Evolutionary conservation across 257 asterid genomes (phyloP), one percentile per base, ranked within the genome.

Genomic region (Cinchona pubescens): DNA sequence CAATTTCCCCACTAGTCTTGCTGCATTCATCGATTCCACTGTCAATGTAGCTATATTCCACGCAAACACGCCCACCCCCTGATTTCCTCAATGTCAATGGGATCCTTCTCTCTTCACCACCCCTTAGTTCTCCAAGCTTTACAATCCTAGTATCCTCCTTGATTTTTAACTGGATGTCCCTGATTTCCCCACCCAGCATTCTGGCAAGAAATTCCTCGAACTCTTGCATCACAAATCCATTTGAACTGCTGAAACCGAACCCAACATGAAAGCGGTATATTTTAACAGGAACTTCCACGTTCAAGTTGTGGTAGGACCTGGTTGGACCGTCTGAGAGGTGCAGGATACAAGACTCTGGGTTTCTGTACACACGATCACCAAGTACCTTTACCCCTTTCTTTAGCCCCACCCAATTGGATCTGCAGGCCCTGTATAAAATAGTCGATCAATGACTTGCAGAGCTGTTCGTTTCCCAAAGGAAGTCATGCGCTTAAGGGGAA

Each of bases 401-500:
- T 15, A 94, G 88, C 40, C 96, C 97, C 83, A 89, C n/a, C n/a
- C 97, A 61, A 80, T 81, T 4, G 96, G 92, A 79, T 94, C 97
- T 0, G 96, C 92, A 34, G 90, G 89, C n/a, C 96, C 97, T 79
- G 77, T 88, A 55, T 89, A 83, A 86, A 91, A 91, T 7, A 93
- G 59, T 2, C 96, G 90, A 37, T 93, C 96, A 29, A 93, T 86
- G 76, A 93, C 89, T 74, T 90, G 96, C 15, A 93, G 79, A 0
- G 97, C 96, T 1, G 88, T 75, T 67, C 91, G 81, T 75, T 91
- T 93, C 37, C 97, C 98, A 6, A 83, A 84, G 0, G 96, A 84
- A 48, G 97, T 91, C 98, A 93, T 93, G 34, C 94, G 90, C 49
- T 88, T 82, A 48, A 93, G 95, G n/a, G 98, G 97, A 73, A 90